These are phyloP conservation scores for Teratosphaeria destructans DNA, from an alignment of 2,329 filamentous ascomycete species.

Conservation along the genomic window DNA sequence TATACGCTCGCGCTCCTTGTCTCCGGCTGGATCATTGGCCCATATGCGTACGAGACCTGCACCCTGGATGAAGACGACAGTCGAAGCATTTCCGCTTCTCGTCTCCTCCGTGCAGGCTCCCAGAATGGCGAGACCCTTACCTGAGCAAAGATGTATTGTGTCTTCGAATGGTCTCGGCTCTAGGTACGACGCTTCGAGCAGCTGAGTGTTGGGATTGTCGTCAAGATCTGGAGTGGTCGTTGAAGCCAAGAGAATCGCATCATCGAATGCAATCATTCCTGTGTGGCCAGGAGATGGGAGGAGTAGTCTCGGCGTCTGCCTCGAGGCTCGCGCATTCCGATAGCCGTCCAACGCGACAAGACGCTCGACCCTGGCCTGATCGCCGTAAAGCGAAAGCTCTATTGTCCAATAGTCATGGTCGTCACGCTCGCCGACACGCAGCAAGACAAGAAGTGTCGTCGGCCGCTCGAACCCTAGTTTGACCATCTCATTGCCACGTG, in stretches of 20 bases:
- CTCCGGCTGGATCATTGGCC: conserved; percentile 48
- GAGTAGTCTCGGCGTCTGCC: conserved; percentile 51
- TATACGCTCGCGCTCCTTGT: conserved; percentile 45
- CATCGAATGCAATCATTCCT: conserved; percentile 71
- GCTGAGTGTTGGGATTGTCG: conserved; percentile 58
- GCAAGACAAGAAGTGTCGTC: conserved; percentile 20
- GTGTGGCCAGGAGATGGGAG: conserved; percentile 70
- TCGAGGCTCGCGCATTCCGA: conserved; percentile 20
- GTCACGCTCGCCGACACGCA: conserved; percentile 20
- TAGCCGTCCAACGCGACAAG: conserved; percentile 40
- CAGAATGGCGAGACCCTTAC: conserved; percentile 39
- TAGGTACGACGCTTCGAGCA: conserved; percentile 56
- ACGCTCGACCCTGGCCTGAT: conserved; percentile 45
- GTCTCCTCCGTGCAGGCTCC: conserved; percentile 40
- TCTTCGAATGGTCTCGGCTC: conserved; percentile 69
- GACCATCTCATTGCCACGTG: conserved; percentile 12
- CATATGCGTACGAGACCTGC: conserved; percentile 48
- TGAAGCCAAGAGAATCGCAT: conserved; percentile 67
- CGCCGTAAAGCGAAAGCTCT: conserved; percentile 54
- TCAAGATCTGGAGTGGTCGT: conserved; percentile 52
- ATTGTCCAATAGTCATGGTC: conserved; percentile 59
- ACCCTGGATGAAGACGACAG: conserved; percentile 46
- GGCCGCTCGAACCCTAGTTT: conserved; percentile 14
- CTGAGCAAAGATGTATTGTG: conserved; percentile 62
- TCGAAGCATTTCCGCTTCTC: conserved; percentile 23